phyloP scores from a whole-genome alignment of 176 grass and related monocot species.

The Triticum timopheevii region DNA sequence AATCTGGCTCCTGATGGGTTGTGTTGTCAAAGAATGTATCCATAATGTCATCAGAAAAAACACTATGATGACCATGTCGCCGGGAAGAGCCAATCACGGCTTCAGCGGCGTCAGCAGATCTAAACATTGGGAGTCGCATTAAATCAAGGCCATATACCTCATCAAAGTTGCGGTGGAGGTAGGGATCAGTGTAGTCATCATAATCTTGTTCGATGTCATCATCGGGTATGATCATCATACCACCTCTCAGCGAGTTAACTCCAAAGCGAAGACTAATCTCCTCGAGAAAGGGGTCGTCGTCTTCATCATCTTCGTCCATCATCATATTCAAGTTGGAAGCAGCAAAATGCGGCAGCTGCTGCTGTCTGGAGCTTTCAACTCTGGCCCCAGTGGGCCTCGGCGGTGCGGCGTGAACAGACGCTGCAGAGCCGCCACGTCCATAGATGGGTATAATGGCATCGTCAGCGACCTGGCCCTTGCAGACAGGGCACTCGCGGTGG shows the following conservation, averaged over 20 bases:
- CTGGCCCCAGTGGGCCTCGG: slow-evolving; percentile 39
- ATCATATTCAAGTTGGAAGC: neutral
- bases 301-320: neutral
- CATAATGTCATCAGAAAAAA: neutral
- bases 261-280: neutral
- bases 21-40: neutral
- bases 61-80: neutral
- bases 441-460: slow-evolving; percentile 77
- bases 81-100: neutral
- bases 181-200: neutral
- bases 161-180: neutral
- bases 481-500: slow-evolving; percentile 81
- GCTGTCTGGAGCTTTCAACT: slow-evolving; percentile 48
- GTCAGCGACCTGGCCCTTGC: slow-evolving; percentile 77
- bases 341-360: slow-evolving; percentile 10
- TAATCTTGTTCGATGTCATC: neutral
- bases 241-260: neutral
- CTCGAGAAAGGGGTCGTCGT: neutral
- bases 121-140: neutral
- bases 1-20: neutral
- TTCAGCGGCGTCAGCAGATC: neutral
- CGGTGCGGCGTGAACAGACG: slow-evolving; percentile 14
- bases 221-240: neutral
- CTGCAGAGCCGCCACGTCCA: slow-evolving; percentile 63
- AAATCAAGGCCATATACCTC: neutral